Conservation (phyloP, 2,329 filamentous ascomycete species). For the Cadophora sp. region DNA sequence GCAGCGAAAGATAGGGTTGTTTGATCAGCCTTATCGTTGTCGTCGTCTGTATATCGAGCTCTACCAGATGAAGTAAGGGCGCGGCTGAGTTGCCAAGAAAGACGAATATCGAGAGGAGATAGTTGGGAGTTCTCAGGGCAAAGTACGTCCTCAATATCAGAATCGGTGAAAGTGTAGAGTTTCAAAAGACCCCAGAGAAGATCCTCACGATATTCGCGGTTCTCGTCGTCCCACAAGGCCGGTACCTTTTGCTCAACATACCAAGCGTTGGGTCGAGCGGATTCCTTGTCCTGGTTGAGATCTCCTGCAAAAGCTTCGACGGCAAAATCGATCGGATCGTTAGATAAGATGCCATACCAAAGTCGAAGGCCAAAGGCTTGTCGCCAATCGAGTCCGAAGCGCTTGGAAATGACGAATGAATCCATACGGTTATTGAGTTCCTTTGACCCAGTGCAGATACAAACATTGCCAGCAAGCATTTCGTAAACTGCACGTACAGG, state of each 20-base stretch:
- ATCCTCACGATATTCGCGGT: constrained; percentile 70
- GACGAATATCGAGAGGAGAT: constrained; percentile 74
- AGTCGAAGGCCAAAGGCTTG: constrained; percentile 90
- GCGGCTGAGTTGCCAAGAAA: constrained; percentile 86
- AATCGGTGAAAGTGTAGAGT: constrained; percentile 72
- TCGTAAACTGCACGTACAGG: constrained; percentile 88
- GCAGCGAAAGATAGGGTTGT: constrained; percentile 70
- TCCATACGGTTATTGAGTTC: constrained; percentile 75
- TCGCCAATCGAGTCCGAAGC: constrained; percentile 90
- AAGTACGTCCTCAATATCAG: constrained; percentile 72
- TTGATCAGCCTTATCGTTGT: constrained; percentile 67
- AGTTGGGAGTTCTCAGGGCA: constrained; percentile 79
- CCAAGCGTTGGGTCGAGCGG: constrained; percentile 73
- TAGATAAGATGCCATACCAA: constrained; percentile 79
- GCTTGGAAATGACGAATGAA: constrained; percentile 81
- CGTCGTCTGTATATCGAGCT: constrained; percentile 60
- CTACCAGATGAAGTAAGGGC: constrained; percentile 60
- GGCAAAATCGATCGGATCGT: constrained; percentile 74
- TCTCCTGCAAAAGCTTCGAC: constrained; percentile 78
- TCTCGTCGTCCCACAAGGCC: constrained; percentile 65
- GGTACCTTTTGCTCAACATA: constrained; percentile 67
- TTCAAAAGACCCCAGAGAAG: constrained; percentile 87
- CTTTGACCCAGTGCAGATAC: constrained; percentile 79
- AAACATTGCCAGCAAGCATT: constrained; percentile 86
- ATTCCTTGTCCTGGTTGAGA: constrained; percentile 72